Percentiles rank a stretch among this genome's conserved stretches.
phyloP scores from a whole-genome alignment of 805 yeast species.

The Metschnikowia chrysomelidarum region DNA sequence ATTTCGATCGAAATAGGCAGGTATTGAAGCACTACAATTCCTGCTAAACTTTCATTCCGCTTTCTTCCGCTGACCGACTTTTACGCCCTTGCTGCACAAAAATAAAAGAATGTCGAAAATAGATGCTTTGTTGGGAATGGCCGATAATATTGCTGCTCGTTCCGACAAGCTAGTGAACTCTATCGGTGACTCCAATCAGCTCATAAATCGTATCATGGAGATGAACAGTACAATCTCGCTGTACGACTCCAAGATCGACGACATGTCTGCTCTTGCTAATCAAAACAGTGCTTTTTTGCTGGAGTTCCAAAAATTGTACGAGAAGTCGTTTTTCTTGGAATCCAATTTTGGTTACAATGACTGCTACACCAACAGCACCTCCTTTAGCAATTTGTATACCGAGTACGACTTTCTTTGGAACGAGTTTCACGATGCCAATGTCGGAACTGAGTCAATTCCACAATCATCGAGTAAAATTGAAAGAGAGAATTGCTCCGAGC shows the following conservation, averaged over 20 bases:
- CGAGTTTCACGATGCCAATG: conserved; percentile 15
- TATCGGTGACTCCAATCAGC: conserved; percentile 23
- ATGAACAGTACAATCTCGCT: conserved; percentile 23
- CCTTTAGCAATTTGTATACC: conserved; percentile 26
- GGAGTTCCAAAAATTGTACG: conserved; percentile 31
- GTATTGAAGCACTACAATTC: too few species aligned
- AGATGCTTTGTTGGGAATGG: conserved; percentile 32
- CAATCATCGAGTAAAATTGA: too few species aligned
- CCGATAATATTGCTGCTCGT: conserved; percentile 30
- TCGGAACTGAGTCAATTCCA: neutral
- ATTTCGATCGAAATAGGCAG: too few species aligned
- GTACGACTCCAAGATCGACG: conserved; percentile 31
- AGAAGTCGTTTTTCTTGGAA: conserved; percentile 34
- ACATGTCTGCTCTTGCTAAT: conserved; percentile 22
- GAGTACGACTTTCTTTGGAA: conserved; percentile 30
- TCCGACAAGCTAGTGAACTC: conserved; percentile 24
- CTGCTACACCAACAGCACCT: conserved; percentile 29
- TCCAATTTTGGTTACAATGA: conserved; percentile 33
- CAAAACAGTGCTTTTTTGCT: conserved; percentile 24
- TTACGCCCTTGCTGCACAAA: neutral
- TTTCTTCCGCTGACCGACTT: too few species aligned
- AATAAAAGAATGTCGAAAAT: conserved; percentile 25
- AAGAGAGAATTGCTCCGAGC: too few species aligned
- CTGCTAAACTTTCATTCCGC: too few species aligned
- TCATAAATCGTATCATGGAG: conserved; percentile 22